Conservation (phyloP, 2,329 filamentous ascomycete species). For the Cordyceps cateniannulata region DNA sequence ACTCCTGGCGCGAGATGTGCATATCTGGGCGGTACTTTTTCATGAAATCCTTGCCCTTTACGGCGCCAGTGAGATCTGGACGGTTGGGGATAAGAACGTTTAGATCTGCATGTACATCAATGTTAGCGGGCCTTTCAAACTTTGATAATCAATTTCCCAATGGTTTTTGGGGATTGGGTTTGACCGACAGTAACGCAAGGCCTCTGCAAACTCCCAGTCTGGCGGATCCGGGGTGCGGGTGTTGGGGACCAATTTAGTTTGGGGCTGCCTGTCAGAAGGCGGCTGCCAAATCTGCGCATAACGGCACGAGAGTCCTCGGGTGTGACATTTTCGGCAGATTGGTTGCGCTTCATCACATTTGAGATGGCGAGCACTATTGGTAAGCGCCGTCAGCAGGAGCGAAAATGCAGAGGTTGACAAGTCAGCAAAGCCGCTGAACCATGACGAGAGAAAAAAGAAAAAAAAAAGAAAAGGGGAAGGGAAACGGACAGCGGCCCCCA, state of each 20-base stretch:
- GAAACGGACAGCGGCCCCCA: no score
- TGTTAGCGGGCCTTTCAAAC: neutral
- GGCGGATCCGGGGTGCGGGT: neutral
- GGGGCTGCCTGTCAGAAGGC: no score
- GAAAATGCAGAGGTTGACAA: no score
- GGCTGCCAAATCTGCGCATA: neutral
- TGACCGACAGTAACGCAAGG: neutral
- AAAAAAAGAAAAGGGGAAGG: no score
- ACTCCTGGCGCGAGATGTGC: slow-evolving; percentile 2
- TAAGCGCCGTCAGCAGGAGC: no score
- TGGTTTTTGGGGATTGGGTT: neutral
- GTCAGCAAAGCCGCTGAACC: no score
- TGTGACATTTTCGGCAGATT: neutral
- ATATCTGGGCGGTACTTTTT: neutral
- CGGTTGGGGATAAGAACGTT: neutral
- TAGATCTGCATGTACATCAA: neutral
- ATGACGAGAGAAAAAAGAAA: no score
- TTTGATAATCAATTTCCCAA: no score
- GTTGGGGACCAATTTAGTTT: no score
- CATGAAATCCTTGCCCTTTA: neutral
- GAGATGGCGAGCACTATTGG: neutral
- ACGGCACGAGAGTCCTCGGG: neutral
- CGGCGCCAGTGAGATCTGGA: neutral
- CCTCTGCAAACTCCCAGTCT: slow-evolving; percentile 1
- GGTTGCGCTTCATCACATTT: slow-evolving; percentile 3